Evolutionary conservation across 176 grass and related monocot species (phyloP), one percentile per base, ranked within the genome.

Genomic region (Melocanna baccifera): DNA sequence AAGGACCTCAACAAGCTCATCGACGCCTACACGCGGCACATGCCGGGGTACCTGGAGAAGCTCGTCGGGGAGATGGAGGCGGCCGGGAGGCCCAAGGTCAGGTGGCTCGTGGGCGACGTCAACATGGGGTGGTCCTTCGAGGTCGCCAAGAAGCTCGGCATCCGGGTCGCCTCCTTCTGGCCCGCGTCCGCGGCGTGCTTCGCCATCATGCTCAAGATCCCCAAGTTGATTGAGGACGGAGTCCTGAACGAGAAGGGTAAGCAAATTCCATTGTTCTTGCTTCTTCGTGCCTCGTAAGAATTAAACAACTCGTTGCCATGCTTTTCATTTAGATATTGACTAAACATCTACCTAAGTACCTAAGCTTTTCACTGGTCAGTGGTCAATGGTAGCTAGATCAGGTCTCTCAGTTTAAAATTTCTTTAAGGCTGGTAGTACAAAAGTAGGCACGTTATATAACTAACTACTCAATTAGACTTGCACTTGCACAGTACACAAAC

Each of bases 41-140:
- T 82, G 87, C 83, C 75, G 66, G 69, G 32, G 0, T n/a, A 77
- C 78, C 66, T 93, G 14, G 81, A 93, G 67, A 2, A 15, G n/a
- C 73, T 90, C 67, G 20, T 93, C n/a, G 28, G 9, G 14, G 85
- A 37, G 41, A 78, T 77, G 19, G 82, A 85, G 43, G 82, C 68
- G 2, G 52, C 62, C 5, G 80, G 81, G 12, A 7, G 81, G 36
- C 48, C 61, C 48, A 63, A 22, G 88, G 75, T 78, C 57, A 58
- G 10, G 34, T 93, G 91, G 77, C 73, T 97, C 76, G 85, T 97
- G 62, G 85, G 57, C 55, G 87, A 92, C 88, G 36, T 72, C 30
- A 88, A 81, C 89, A 90, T 94, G 92, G 89, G 80, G 6, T 97
- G 90, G 88, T 83, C 94, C 52, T 91, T 97, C 61, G 30, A 46